Base-by-base conservation (phyloP, 1,284 basidiomycete genomes). In the Leccinum huronense region DNA sequence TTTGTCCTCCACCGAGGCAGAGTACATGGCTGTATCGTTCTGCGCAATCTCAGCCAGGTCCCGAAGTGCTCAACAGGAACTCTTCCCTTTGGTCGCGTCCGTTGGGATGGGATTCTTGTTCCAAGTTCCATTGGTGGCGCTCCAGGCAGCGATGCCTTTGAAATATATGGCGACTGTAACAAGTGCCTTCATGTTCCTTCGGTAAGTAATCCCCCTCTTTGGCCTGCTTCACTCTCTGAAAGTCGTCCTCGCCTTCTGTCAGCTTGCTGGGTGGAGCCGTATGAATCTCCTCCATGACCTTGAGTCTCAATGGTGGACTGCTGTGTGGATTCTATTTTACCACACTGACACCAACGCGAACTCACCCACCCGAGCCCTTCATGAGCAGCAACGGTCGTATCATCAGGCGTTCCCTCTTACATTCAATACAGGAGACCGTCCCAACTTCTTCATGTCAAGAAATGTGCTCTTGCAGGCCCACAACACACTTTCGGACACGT, bases 191-290 rank as follows among this genome's bases (percentile, higher is more conserved):
- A 83, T 85, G n/a, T 87, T 94, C 69, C 78, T 92, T 87, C 67
- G 67, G 69, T 67, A 33, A 57, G 65, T 13, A 23, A 30, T 13
- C 9, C 5, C n/a, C n/a, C 7, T 40, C 14, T 33, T 19, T 30
- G 3, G 11, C 14, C 8, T 10, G 5, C 2, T 51, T 23, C 27
- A 8, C 10, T 58, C 34, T n/a, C 11, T 34, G 30, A 14, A 13
- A 16, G 30, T 55, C 33, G 59, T 10, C 7, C 60, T 36, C 3
- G 0, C 30, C 14, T n/a, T n/a, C 62, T 42, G 48, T 19, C 6
- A 87, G 87, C 59, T 84, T 84, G 0, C 73, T 93, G 14, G 90
- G 90, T 7, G 90, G 89, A 1, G 90, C 91, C 23, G 23, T 23
- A 23, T 23, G 23, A 23, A 23, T 23, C 23, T 23, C 23, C 23